Percentiles rank a stretch among this genome's conserved stretches.
phyloP scores from a whole-genome alignment of 768 basidiomycete species.

The Boletus rubropictus region DNA sequence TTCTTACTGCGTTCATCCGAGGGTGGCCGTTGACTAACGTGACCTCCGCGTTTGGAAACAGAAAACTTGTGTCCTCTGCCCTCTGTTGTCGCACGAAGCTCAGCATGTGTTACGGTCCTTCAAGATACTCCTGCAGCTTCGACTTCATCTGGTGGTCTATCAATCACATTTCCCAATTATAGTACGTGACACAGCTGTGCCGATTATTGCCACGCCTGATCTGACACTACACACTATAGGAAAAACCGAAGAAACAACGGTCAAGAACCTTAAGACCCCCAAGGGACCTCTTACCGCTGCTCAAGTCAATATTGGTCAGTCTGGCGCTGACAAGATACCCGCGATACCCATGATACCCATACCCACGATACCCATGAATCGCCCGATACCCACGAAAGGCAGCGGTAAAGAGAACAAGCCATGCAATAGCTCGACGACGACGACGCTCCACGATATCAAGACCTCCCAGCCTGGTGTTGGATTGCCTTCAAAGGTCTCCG shows the following conservation, averaged over 20 bases:
- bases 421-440: neutral
- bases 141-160: neutral
- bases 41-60: neutral
- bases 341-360: slow-evolving; percentile 5
- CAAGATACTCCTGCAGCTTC: neutral
- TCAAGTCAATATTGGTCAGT: neutral
- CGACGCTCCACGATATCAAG: slow-evolving; percentile 1
- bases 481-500: slow-evolving; percentile 3
- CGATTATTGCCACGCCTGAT: neutral
- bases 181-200: slow-evolving; percentile 3
- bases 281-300: slow-evolving; percentile 1
- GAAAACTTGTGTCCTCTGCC: neutral
- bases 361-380: slow-evolving; percentile 2
- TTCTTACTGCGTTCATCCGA: neutral
- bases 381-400: neutral
- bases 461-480: slow-evolving; percentile 3
- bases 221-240: neutral
- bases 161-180: neutral
- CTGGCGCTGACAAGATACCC: slow-evolving; percentile 6
- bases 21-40: slow-evolving; percentile 1
- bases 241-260: neutral
- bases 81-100: neutral
- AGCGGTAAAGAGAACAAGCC: slow-evolving; percentile 16
- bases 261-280: neutral
- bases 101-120: neutral